Evolutionary conservation across 75 land plant species (phyloP), one percentile per base, ranked within the genome.

Genomic region (Picea sitchensis): DNA sequence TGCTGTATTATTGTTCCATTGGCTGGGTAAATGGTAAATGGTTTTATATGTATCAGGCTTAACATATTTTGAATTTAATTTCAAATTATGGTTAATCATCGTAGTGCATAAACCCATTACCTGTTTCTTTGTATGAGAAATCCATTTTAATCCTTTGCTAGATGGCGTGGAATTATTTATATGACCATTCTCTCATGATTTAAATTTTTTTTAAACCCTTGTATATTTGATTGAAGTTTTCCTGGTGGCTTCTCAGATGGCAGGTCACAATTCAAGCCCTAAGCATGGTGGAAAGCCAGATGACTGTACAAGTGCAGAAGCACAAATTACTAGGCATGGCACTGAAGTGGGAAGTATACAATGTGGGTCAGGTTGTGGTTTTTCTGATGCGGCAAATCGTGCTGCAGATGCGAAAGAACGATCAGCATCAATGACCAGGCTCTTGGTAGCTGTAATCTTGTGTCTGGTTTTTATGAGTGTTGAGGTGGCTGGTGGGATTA

Each of bases 391-490:
- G 7, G 76, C 18, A 32, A 80, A 62, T 73, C 65, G 77, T n/a
- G 82, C 54, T 41, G 75, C 61, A 67, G 87, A 87, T 62, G 67
- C 80, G 2, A 77, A n/a, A 9, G 79, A 79, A 58, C 67, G 88
- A 15, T 57, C 68, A 13, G 32, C 51, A 15, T 75, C 88, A 4
- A 62, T 82, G 18, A 79, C 78, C 63, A 86, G 85, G 80, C 78
- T 88, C 2, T 72, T 59, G 51, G 47, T 32, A 34, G 90, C 88
- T 14, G 73, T 87, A 6, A 51, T 80, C 38, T 68, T 88, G 30
- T 88, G 90, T 72, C 60, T 88, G 1, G 26, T 88, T 20, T 88
- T 88, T 61, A 83, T 88, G 85, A 67, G 69, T 2, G 75, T 87
- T 8, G 90, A 88, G 72, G 79, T 86, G 3, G 86, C 41, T 4